Evolutionary conservation across 2,329 filamentous ascomycete genomes (phyloP).

Genomic region (Lachnellula hyalina): DNA sequence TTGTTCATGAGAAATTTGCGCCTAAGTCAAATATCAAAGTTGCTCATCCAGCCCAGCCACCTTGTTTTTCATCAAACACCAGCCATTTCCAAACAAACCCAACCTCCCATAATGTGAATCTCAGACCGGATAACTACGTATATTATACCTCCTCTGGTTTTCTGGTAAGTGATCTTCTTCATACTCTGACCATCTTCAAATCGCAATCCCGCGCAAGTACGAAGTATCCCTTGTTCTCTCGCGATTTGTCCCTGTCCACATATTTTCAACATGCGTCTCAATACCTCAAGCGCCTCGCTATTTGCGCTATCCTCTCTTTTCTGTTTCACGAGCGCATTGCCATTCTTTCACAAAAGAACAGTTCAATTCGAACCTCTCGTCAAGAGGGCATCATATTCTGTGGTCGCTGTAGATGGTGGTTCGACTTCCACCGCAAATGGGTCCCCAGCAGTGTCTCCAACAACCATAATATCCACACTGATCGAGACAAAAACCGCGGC

Average conservation of each 20-base stretch:
- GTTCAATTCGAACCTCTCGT: constrained; percentile 11
- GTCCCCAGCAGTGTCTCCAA: neutral
- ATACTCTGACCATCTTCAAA: constrained; percentile 11
- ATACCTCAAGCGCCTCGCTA: constrained; percentile 18
- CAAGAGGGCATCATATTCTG: constrained; percentile 29
- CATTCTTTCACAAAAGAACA: constrained; percentile 17
- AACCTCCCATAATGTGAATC: constrained; percentile 19
- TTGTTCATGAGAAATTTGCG: too few relatives aligned
- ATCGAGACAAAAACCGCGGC: constrained; percentile 17
- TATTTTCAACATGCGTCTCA: constrained; percentile 23
- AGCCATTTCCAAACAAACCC: constrained; percentile 18
- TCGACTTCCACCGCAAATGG: constrained; percentile 8
- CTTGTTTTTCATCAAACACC: too few relatives aligned
- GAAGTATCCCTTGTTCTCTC: constrained; percentile 5
- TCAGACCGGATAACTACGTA: constrained; percentile 15
- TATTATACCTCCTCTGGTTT: constrained; percentile 13
- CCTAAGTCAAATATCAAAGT: neutral
- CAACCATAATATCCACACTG: constrained; percentile 24
- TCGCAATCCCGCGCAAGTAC: constrained; percentile 8
- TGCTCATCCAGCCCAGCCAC: constrained; percentile 8
- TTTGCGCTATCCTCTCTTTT: constrained; percentile 26
- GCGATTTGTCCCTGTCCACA: neutral
- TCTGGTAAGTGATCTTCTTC: constrained; percentile 13
- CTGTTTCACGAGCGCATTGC: constrained; percentile 20
- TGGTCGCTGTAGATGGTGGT: constrained; percentile 33